Evolutionary conservation across 2,329 filamentous ascomycete genomes (phyloP), one percentile per base, ranked within the genome.

Genomic region (Lecanicillium sp.): DNA sequence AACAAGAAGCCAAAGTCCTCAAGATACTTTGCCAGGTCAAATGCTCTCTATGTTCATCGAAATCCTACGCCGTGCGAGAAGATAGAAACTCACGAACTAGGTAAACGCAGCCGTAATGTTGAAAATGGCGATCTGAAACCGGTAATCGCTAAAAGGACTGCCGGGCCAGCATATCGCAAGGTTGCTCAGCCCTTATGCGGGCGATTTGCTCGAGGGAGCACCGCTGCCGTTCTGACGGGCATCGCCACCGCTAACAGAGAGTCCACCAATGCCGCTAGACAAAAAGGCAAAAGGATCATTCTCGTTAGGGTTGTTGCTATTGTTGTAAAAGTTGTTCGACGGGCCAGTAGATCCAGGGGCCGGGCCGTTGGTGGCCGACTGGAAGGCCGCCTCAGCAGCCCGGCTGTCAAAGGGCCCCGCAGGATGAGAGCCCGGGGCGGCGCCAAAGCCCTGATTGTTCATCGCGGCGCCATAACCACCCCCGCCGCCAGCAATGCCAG

Each of bases 321-420:
- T 58, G 45, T 52, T 56, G 45, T 66, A 65, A 38, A 63, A 66
- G 50, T 64, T 64, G 64, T 85, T 86, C 15, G 60, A 61, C 30
- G 83, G 80, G 25, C 82, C 79, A 29, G 83, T 85, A 44, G 81
- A 82, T 14, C 41, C 41, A 32, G 84, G 85, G 13, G 81, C 80
- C 15, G 83, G 82, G 40, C 85, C 85, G 50, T 92, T 90, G 51
- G 82, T 82, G 29, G 86, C 88, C 29, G 85, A 85, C 57, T 86
- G 85, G 70, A 98, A 98, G 18, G 92, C 90, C 44, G 88, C 88
- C 66, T 96, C 90, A 13, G 90, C 87, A 45, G 87, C 85, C 46
- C 89, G 85, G 68, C 88, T 94, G 57, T 95, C 89, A 55, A 98
- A 96, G 5, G 83, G 83, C 11, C 87, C 85, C 30, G 84, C 84